Conservation (phyloP, 2,329 filamentous ascomycete genomes). For the Curvularia hawaiiensis region DNA sequence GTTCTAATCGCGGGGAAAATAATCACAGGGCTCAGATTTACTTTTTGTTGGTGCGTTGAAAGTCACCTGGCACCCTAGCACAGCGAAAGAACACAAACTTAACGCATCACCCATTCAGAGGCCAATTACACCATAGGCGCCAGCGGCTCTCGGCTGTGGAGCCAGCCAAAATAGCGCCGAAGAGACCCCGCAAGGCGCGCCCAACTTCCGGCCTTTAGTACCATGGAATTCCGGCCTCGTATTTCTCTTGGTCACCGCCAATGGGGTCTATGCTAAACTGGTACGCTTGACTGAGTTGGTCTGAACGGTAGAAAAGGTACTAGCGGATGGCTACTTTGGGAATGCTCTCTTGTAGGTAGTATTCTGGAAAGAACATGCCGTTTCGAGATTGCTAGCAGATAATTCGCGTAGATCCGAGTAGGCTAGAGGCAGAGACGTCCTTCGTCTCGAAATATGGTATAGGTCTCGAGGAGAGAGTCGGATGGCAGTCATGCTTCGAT, state of each 20-base stretch:
- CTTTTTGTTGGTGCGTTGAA: neutral
- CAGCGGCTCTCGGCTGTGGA: conserved; percentile 7
- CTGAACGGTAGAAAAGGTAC: neutral
- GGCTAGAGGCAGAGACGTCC: neutral
- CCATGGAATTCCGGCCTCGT: conserved; percentile 10
- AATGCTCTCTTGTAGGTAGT: neutral
- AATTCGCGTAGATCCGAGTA: neutral
- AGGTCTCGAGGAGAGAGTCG: neutral
- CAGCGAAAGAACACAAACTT: neutral
- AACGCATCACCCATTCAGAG: neutral
- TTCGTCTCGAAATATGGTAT: neutral
- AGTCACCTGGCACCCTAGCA: neutral
- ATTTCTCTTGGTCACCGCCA: neutral
- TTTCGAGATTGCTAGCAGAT: neutral
- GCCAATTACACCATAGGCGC: neutral
- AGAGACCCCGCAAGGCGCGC: conserved; percentile 2
- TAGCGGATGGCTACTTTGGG: neutral
- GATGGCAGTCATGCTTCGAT: neutral
- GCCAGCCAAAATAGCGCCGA: conserved; percentile 17
- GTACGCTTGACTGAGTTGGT: neutral
- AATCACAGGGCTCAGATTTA: neutral
- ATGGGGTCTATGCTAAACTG: neutral
- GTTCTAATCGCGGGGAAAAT: neutral
- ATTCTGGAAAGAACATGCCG: neutral
- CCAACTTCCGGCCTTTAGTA: conserved; percentile 3